Conservation (phyloP, 805 yeast species). For the Starmerella khaoyaiensis region DNA sequence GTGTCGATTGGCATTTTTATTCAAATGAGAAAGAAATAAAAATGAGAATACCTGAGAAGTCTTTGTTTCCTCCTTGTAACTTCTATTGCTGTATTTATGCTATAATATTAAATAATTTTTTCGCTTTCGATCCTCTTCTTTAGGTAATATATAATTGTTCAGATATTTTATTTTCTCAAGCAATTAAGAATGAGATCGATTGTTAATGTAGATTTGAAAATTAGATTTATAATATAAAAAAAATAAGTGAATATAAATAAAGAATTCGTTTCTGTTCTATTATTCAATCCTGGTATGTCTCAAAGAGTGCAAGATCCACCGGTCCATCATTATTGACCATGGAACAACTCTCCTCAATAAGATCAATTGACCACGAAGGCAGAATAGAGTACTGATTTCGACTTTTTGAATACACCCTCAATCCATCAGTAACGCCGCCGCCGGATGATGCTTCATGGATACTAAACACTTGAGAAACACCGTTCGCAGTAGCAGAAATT, state of each 20-base stretch:
- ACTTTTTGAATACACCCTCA: conserved; percentile 20
- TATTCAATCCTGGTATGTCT: conserved; percentile 33
- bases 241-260: conserved; percentile 1
- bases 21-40: too few species aligned
- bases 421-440: conserved; percentile 14
- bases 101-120: too few species aligned
- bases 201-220: not conserved
- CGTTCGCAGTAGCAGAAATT: conserved; percentile 2
- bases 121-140: too few species aligned
- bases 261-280: not conserved
- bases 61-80: too few species aligned
- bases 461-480: not conserved
- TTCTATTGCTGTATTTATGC: too few species aligned
- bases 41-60: too few species aligned
- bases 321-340: conserved; percentile 41
- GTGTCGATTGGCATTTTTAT: conserved; percentile 13
- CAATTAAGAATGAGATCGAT: not conserved
- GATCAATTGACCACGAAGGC: conserved; percentile 39
- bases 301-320: conserved; percentile 41
- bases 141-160: not conserved
- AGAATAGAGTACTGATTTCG: conserved; percentile 28
- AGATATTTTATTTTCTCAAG: not conserved
- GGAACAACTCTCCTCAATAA: conserved; percentile 46
- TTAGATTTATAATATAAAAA: not conserved
- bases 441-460: conserved; percentile 5